These are phyloP conservation scores for Sporothrix curviconia DNA, from an alignment of 2,329 filamentous ascomycete species.

Conservation along the genomic window DNA sequence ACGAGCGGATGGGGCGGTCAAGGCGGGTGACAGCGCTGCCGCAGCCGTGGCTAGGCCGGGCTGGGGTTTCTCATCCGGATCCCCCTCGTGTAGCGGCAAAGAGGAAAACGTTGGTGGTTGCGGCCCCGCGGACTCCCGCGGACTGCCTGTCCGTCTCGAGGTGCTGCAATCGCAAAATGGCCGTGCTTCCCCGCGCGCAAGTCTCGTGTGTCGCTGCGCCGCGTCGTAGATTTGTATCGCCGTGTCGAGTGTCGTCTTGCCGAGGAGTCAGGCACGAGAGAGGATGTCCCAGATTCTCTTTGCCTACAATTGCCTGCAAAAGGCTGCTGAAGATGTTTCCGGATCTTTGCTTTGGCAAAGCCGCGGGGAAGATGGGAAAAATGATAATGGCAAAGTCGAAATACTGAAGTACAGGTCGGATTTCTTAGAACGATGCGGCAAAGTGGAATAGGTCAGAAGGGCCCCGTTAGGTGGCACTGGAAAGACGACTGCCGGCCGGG, in stretches of 20 bases:
- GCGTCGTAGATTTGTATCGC: no score
- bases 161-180: background rate
- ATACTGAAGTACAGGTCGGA: no score
- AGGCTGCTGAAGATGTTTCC: no score
- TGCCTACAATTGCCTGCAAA: no score
- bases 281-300: no score
- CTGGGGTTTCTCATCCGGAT: conserved; percentile 3
- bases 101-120: background rate
- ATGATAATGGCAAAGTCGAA: no score
- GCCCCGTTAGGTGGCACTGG: background rate
- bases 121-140: background rate
- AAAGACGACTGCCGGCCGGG: background rate
- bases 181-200: background rate
- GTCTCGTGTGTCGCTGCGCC: no score
- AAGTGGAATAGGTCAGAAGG: background rate
- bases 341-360: no score
- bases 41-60: conserved; percentile 15
- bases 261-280: no score
- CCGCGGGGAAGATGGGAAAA: no score
- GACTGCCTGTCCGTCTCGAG: no score
- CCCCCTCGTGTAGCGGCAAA: background rate
- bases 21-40: background rate
- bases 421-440: background rate
- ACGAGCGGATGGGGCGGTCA: background rate
- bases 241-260: no score